phyloP scores from a whole-genome alignment of 2,329 filamentous ascomycete species.

The Blumeria graminis region DNA sequence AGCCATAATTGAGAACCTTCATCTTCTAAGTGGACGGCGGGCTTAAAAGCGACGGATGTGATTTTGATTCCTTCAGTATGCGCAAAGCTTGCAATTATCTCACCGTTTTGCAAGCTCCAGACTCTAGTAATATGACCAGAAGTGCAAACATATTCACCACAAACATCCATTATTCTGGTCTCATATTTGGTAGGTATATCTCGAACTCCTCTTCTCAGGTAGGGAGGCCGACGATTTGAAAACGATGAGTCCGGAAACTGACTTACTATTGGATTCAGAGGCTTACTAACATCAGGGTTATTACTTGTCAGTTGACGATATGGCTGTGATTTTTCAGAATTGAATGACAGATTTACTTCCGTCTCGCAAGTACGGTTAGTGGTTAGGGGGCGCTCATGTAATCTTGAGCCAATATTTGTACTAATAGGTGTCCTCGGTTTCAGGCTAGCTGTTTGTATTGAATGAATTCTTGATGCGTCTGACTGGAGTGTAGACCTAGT shows the following conservation, averaged over 20 bases:
- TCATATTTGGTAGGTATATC: conserved; percentile 75
- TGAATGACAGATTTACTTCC: too few species aligned
- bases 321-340: neutral
- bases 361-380: too few species aligned
- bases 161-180: conserved; percentile 64
- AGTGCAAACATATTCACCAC: conserved; percentile 67
- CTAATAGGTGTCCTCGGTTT: too few species aligned
- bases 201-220: conserved; percentile 42
- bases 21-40: conserved; percentile 48
- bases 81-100: conserved; percentile 53
- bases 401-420: too few species aligned
- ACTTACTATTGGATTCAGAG: conserved; percentile 5
- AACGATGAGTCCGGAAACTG: conserved; percentile 68
- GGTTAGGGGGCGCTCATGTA: too few species aligned
- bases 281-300: neutral
- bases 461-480: too few species aligned
- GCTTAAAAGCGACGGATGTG: conserved; percentile 66
- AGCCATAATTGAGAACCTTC: conserved; percentile 74
- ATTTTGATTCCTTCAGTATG: conserved; percentile 72
- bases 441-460: too few species aligned
- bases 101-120: conserved; percentile 67
- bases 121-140: conserved; percentile 69
- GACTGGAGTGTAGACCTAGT: conserved; percentile 18
- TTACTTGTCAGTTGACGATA: too few species aligned
- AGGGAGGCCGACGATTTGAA: conserved; percentile 63